These are phyloP conservation scores for Candida arabinofermentans DNA, from an alignment of 805 yeast genomes.

Conservation along the genomic window DNA sequence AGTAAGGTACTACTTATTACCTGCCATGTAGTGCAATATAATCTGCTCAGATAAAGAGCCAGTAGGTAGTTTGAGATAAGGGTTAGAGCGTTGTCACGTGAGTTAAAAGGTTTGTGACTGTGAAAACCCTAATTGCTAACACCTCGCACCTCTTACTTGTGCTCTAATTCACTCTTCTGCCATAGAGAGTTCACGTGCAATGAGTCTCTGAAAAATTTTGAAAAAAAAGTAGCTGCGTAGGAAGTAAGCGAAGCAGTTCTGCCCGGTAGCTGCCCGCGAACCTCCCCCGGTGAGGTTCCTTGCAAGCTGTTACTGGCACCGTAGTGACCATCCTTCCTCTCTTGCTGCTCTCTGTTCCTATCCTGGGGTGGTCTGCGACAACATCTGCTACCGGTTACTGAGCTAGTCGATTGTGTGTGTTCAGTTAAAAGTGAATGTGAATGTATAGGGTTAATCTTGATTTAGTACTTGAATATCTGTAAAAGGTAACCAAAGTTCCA, in stretches of 20 bases:
- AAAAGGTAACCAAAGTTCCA: conserved; percentile 11
- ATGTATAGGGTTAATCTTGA: background rate
- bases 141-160: background rate
- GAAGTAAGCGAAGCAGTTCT: too few relatives aligned
- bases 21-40: too few relatives aligned
- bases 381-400: too few relatives aligned
- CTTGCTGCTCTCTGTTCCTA: too few relatives aligned
- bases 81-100: background rate
- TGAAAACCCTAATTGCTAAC: background rate
- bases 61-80: too few relatives aligned
- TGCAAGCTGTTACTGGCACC: too few relatives aligned
- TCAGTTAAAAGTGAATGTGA: background rate
- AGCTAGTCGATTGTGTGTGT: background rate
- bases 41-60: background rate
- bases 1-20: too few relatives aligned
- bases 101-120: background rate
- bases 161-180: background rate
- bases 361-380: too few relatives aligned
- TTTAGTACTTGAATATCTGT: background rate
- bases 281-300: too few relatives aligned
- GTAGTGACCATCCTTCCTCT: too few relatives aligned
- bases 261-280: too few relatives aligned
- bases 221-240: too few relatives aligned
- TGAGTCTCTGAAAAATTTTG: background rate
- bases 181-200: background rate